phyloP scores from a whole-genome alignment of 331 rosid genomes.

The Rhamnella rubrinervis region DNA sequence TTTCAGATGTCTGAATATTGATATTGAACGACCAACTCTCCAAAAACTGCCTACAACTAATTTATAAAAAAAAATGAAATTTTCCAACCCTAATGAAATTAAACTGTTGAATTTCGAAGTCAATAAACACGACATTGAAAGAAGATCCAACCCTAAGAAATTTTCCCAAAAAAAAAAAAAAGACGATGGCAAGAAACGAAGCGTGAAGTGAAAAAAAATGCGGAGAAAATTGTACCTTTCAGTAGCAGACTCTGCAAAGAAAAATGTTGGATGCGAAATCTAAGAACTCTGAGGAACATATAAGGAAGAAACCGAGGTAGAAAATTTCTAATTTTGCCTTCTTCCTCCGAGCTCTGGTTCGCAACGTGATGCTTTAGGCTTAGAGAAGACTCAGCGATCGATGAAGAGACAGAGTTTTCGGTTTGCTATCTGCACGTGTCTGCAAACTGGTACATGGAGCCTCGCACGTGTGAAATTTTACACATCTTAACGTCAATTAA shows the following conservation, averaged over 20 bases:
- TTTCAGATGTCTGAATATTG: background rate
- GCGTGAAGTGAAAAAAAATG: background rate
- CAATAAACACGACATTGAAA: too few species aligned
- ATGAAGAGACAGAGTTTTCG: background rate
- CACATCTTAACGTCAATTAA: background rate
- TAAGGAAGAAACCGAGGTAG: too few species aligned
- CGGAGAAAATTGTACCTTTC: too few species aligned
- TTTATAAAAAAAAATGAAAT: background rate
- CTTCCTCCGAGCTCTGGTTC: too few species aligned
- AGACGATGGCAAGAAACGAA: background rate
- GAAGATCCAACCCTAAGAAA: background rate
- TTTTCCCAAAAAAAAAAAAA: background rate
- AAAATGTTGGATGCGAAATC: too few species aligned
- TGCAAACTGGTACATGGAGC: background rate
- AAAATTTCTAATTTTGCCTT: too few species aligned
- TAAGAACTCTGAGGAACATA: too few species aligned
- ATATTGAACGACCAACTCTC: background rate
- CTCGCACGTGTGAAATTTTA: background rate
- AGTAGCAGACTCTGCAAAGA: too few species aligned
- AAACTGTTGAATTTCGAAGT: background rate
- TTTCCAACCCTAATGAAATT: background rate
- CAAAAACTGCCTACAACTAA: background rate
- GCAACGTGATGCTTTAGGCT: too few species aligned
- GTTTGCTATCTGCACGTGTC: constrained; percentile 1
- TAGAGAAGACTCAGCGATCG: too few species aligned